Evolutionary conservation across 768 basidiomycete genomes (phyloP), one percentile per base, ranked within the genome.

Genomic region (Boletus sensibilis): DNA sequence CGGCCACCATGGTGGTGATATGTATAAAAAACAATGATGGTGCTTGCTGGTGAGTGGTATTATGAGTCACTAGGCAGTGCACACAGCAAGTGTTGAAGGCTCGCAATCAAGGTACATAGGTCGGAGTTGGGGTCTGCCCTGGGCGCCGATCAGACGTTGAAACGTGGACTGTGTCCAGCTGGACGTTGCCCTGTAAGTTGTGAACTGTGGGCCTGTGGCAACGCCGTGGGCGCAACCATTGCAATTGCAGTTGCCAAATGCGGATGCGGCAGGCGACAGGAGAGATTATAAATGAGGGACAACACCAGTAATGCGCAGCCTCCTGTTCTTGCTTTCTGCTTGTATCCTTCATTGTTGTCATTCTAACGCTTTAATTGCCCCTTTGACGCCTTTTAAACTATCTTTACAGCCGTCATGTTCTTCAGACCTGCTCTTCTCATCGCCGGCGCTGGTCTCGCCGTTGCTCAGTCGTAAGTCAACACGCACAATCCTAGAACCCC

Each of bases 391-490:
- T 21, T 44, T 14, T 50, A 53, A 37, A 7, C 57, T 52, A 52
- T 53, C 38, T 21, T 34, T 31, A 29, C 18, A n/a, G 4, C 14
- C 27, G 14, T 23, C 57, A 73, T 62, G 77, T 66, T 67, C 64
- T 55, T 64, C 52, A 62, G 38, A 40, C 47, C 63, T 42, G 54
- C 58, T 39, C 45, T 70, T 51, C 54, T 76, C 60, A 48, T 71
- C 42, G 68, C 68, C 46, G 70, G 69, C 58, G 71, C 73, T 58
- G 73, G 69, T 56, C 56, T 74, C 59, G 68, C 70, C 59, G 62
- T 73, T 55, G 82, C 82, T 42, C 78, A 79, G 65, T 74, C 75
- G 79, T 79, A 64, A 63, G 76, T 72, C 37, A 13, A 13, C 40
- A 13, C 20, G n/a, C 56, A 25, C 37, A 23, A 18, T 1, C 38